Evolutionary conservation across 2,329 filamentous ascomycete genomes (phyloP).

Genomic region (Didymellaceae sp.): DNA sequence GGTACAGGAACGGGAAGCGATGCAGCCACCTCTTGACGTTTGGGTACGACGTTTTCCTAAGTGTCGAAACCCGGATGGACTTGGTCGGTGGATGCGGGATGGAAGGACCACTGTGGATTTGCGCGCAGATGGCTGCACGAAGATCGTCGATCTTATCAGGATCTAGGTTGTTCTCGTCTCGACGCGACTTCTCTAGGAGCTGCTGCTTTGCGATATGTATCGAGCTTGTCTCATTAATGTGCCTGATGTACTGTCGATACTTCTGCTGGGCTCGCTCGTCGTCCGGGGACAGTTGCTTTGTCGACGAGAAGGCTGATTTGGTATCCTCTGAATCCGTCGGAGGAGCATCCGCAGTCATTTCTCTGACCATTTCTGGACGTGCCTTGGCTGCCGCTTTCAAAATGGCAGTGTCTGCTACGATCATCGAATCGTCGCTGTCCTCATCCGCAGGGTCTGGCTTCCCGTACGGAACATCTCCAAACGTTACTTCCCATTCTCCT

Average conservation of each 20-base stretch:
- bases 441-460: slow-evolving; percentile 36
- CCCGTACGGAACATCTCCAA: slow-evolving; percentile 45
- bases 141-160: slow-evolving; percentile 50
- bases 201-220: slow-evolving; percentile 37
- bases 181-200: slow-evolving; percentile 32
- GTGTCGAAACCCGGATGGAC: slow-evolving; percentile 58
- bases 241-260: slow-evolving; percentile 52
- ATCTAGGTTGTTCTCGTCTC: slow-evolving; percentile 41
- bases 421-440: slow-evolving; percentile 50
- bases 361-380: slow-evolving; percentile 35
- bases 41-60: slow-evolving; percentile 53
- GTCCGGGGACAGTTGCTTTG: slow-evolving; percentile 54
- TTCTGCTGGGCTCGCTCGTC: slow-evolving; percentile 52
- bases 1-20: slow-evolving; percentile 57
- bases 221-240: slow-evolving; percentile 40
- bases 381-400: slow-evolving; percentile 50
- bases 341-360: slow-evolving; percentile 50
- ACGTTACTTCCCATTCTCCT: slow-evolving; percentile 59
- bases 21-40: slow-evolving; percentile 55
- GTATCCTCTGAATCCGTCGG: slow-evolving; percentile 40
- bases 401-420: slow-evolving; percentile 55
- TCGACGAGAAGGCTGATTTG: slow-evolving; percentile 47
- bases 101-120: slow-evolving; percentile 56
- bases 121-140: slow-evolving; percentile 58
- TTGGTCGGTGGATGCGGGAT: slow-evolving; percentile 58